phyloP scores from a whole-genome alignment of 2,329 filamentous ascomycete species.

The Fusarium sp. region DNA sequence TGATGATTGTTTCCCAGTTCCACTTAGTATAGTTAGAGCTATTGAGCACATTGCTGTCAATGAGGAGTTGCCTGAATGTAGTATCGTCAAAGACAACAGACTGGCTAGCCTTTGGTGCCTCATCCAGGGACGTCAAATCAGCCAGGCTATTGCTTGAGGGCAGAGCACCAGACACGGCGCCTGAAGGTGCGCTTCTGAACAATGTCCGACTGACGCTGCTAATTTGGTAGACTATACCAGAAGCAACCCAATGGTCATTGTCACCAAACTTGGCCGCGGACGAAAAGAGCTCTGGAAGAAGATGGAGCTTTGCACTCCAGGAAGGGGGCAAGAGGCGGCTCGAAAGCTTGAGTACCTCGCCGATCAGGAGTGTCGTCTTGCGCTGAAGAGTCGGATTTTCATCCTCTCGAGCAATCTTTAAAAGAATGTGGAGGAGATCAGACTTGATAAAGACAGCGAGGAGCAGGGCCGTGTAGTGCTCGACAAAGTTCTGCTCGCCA shows the following conservation, averaged over 20 bases:
- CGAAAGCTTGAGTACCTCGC: slow-evolving; percentile 90
- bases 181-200: slow-evolving; percentile 77
- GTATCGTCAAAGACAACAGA: slow-evolving; percentile 67
- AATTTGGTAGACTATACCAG: slow-evolving; percentile 95
- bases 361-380: slow-evolving; percentile 90
- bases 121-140: slow-evolving; percentile 65
- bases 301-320: slow-evolving; percentile 87
- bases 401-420: slow-evolving; percentile 75
- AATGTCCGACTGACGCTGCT: slow-evolving; percentile 96
- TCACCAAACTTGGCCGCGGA: slow-evolving; percentile 79
- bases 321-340: slow-evolving; percentile 84
- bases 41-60: slow-evolving; percentile 87
- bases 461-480: slow-evolving; percentile 92
- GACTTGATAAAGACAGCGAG: slow-evolving; percentile 87
- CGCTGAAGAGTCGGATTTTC: slow-evolving; percentile 80
- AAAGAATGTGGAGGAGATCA: slow-evolving; percentile 73
- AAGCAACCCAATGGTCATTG: slow-evolving; percentile 82
- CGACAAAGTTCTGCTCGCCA: slow-evolving; percentile 85
- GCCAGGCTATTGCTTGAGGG: slow-evolving; percentile 60
- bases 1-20: slow-evolving; percentile 95
- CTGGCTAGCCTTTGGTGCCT: slow-evolving; percentile 65
- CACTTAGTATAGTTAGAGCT: slow-evolving; percentile 94
- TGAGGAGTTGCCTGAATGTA: slow-evolving; percentile 72
- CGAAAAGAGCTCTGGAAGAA: slow-evolving; percentile 87
- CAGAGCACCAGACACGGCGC: slow-evolving; percentile 52